Conservation (phyloP, 2,329 filamentous ascomycete species). For the Fusarium sp. region DNA sequence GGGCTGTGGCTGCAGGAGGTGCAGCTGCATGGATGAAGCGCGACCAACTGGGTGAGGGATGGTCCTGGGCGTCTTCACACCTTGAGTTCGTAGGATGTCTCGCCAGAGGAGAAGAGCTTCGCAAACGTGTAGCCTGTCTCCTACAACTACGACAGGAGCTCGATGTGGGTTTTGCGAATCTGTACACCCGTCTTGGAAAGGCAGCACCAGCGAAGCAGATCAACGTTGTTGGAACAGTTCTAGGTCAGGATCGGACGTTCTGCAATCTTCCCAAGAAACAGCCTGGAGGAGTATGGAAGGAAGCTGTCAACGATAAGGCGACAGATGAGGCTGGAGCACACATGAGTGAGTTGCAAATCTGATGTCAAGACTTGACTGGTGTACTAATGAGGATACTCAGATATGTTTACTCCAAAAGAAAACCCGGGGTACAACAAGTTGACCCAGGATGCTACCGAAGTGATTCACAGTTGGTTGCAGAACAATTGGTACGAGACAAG, state of each 20-base stretch:
- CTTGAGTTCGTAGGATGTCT: constrained; percentile 94
- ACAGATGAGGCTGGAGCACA: constrained; percentile 85
- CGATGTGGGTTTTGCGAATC: constrained; percentile 81
- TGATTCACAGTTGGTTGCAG: constrained; percentile 73
- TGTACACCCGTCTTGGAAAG: constrained; percentile 86
- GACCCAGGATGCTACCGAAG: constrained; percentile 71
- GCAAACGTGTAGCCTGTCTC: constrained; percentile 77
- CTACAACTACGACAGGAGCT: constrained; percentile 73
- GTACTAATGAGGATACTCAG: constrained; percentile 51
- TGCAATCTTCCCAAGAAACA: constrained; percentile 79
- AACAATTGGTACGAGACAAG: constrained; percentile 76
- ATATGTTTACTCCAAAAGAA: constrained; percentile 78
- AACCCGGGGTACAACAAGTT: constrained; percentile 80
- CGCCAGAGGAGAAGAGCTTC: constrained; percentile 84
- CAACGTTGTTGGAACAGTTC: constrained; percentile 67
- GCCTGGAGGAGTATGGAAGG: constrained; percentile 70
- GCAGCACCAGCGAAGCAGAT: constrained; percentile 68
- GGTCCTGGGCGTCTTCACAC: constrained; percentile 87
- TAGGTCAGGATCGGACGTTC: constrained; percentile 84
- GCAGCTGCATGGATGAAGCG: constrained; percentile 89
- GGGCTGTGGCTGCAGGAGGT: constrained; percentile 82
- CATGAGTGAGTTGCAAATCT: constrained; percentile 65
- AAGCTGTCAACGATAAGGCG: constrained; percentile 82
- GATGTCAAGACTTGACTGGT: not conserved
- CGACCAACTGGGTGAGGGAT: constrained; percentile 80